Percentiles rank a stretch among this genome's conserved stretches.
phyloP scores from a whole-genome alignment of 2,329 filamentous ascomycete species.

The Aspergillus persii region DNA sequence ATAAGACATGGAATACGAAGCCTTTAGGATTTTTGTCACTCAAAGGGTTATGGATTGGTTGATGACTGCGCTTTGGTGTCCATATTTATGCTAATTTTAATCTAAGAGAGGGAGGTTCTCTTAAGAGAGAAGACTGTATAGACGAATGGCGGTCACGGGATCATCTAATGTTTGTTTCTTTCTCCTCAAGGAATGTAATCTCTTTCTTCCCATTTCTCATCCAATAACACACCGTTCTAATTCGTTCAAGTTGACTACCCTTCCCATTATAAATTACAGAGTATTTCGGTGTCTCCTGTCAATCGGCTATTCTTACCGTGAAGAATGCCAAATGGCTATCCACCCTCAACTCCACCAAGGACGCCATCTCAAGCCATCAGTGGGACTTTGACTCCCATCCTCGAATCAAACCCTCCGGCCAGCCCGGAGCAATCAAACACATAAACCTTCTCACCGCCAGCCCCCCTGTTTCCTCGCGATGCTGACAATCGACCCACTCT shows the following conservation, averaged over 20 bases:
- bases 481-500: constrained; percentile 14
- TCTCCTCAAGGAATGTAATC: too few relatives aligned
- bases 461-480: neutral
- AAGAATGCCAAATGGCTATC: neutral
- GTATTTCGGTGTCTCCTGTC: neutral
- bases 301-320: neutral
- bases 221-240: too few relatives aligned
- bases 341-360: neutral
- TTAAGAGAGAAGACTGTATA: too few relatives aligned
- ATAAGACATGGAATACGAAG: neutral
- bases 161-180: too few relatives aligned
- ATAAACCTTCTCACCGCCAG: neutral
- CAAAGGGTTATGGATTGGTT: too few relatives aligned
- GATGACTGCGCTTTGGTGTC: too few relatives aligned
- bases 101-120: too few relatives aligned
- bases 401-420: neutral
- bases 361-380: neutral
- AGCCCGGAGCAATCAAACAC: neutral
- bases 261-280: too few relatives aligned
- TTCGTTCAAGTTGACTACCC: too few relatives aligned
- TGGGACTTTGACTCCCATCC: neutral
- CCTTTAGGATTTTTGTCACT: neutral
- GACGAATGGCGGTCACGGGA: too few relatives aligned
- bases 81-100: too few relatives aligned
- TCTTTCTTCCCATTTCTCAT: too few relatives aligned